Base-by-base conservation (phyloP, 2,329 filamentous ascomycete genomes). In the Diaporthe humulicola region DNA sequence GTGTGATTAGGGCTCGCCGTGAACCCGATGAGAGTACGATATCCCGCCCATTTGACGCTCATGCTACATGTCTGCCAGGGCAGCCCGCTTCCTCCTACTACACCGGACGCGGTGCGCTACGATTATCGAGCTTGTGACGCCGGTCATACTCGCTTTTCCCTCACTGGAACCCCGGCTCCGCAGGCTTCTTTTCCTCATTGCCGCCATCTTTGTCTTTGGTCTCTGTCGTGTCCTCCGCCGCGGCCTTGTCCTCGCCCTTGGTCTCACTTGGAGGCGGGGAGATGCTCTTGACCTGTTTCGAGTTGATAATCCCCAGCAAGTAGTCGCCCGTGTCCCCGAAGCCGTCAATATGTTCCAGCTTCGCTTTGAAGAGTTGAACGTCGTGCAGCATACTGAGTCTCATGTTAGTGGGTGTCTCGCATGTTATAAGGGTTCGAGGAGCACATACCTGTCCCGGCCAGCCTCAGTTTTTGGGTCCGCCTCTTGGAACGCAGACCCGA, bases 261-360 rank as follows among this genome's bases (percentile, higher is more conserved):
- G 67, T 75, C 30, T 76, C 45, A 73, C 58, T 60, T 71, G 77
- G 12, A 75, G 75, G 73, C n/a, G 78, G 71, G 17, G 77, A 73
- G 42, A 80, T 76, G 2, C 77, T 69, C 70, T 81, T 81, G 71
- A 87, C 82, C 38, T 86, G 83, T 82, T 94, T 96, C 17, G 87
- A 85, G 74, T 89, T 89, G 72, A 94, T 87, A 54, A 95, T 88
- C 28, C 90, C 89, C 17, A 92, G 84, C 7, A 98, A 87, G 76
- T 92, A 88, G 48, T 93, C 89, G 40, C 94, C 94, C 3, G 94
- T 87, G 77, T 95, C 92, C 14, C 90, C 92, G 75, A 95, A 94
- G 1, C 94, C 95, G 70, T 97, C 93, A 52, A 98, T 90, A 81
- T 94, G 95, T 78, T 91, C 88, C 9, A 98, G 88, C 78, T 92